Conservation (phyloP, 805 yeast species). For the Starmerella sp. region DNA sequence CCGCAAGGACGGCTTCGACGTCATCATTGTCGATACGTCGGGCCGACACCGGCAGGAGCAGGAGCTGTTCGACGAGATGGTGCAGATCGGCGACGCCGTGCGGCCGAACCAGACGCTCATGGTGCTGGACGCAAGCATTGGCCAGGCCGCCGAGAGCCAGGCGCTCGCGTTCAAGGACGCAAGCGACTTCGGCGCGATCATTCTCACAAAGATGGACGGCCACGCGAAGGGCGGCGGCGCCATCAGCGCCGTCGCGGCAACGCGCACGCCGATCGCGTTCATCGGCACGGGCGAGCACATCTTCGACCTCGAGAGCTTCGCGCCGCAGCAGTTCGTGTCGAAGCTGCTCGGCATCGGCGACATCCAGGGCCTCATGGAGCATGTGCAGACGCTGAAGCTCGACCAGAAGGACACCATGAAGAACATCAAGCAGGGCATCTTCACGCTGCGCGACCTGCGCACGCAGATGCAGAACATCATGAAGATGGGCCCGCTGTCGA, state of each 20-base stretch:
- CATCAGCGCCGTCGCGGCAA: constrained; percentile 94
- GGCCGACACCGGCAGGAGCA: constrained; percentile 96
- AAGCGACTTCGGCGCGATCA: constrained; percentile 87
- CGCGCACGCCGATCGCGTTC: constrained; percentile 86
- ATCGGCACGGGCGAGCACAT: constrained; percentile 99
- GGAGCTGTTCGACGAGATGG: constrained; percentile 86
- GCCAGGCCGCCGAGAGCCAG: constrained; percentile 96
- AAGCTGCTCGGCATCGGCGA: constrained; percentile 92
- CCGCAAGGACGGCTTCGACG: constrained; percentile 80
- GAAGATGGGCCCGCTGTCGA: constrained; percentile 94
- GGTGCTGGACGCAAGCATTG: constrained; percentile 96
- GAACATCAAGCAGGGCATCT: constrained; percentile 88
- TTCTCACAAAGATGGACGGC: constrained; percentile 94
- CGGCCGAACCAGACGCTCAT: constrained; percentile 91
- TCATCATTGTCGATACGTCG: constrained; percentile 92
- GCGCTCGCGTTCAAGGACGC: constrained; percentile 89
- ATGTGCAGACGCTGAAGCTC: constrained; percentile 73
- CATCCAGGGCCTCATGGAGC: constrained; percentile 86
- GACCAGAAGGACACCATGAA: constrained; percentile 80
- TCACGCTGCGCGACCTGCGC: constrained; percentile 81
- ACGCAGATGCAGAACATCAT: constrained; percentile 89
- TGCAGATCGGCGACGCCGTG: constrained; percentile 79
- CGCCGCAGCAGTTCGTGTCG: constrained; percentile 82
- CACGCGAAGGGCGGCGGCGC: constrained; percentile 99
- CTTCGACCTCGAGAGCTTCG: constrained; percentile 80